Evolutionary conservation across 2,329 filamentous ascomycete genomes (phyloP).

Genomic region (Sporothrix phasma): DNA sequence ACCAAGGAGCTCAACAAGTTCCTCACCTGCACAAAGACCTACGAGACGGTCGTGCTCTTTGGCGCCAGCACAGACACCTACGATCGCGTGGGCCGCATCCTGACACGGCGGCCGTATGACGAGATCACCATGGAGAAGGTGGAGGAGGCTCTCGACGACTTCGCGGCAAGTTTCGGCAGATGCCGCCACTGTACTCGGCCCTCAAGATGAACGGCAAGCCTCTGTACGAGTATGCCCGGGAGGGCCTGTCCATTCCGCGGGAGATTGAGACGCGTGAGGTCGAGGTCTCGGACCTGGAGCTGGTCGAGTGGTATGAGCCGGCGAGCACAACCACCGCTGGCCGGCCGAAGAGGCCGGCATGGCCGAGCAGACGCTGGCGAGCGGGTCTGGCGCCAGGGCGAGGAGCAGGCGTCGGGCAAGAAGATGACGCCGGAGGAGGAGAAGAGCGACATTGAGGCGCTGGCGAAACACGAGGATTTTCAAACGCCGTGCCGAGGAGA

Average conservation of each 20-base stretch:
- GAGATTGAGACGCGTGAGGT: constrained; percentile 77
- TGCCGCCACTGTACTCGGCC: constrained; percentile 86
- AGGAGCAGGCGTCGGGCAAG: constrained; percentile 41
- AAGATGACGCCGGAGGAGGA: constrained; percentile 43
- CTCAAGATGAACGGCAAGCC: constrained; percentile 89
- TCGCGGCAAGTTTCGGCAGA: constrained; percentile 75
- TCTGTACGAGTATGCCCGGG: constrained; percentile 89
- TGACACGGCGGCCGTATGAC: constrained; percentile 63
- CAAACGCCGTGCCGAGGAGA: constrained; percentile 49
- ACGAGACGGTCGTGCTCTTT: constrained; percentile 83
- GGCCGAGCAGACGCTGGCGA: constrained; percentile 66
- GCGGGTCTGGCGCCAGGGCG: constrained; percentile 56
- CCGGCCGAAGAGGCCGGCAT: constrained; percentile 67
- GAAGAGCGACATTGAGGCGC: constrained; percentile 43
- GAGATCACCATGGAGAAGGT: constrained; percentile 73
- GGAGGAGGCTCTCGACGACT: constrained; percentile 63
- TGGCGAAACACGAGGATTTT: constrained; percentile 46
- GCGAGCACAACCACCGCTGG: constrained; percentile 68
- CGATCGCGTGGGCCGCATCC: constrained; percentile 74
- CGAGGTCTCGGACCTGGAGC: constrained; percentile 64
- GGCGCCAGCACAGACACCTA: constrained; percentile 90
- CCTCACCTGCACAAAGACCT: constrained; percentile 81
- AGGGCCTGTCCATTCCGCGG: constrained; percentile 74
- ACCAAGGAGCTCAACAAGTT: constrained; percentile 77
- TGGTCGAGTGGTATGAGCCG: constrained; percentile 77